Percentiles rank a stretch among this genome's conserved stretches.
Conservation (phyloP, 2,329 filamentous ascomycete species). For the Gnomoniopsis smithogilvyi region DNA sequence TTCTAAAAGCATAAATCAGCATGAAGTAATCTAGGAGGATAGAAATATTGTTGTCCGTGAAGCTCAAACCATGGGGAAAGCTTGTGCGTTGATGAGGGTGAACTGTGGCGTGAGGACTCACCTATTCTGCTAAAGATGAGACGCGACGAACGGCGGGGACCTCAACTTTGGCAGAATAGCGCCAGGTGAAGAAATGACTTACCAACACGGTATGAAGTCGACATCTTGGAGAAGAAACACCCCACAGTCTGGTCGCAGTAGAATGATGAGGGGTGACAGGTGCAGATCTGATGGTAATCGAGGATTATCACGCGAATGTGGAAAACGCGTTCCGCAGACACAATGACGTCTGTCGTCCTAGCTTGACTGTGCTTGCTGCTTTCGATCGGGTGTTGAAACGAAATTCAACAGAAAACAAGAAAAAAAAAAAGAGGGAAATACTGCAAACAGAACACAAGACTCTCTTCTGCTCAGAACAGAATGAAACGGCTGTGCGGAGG, state of each 20-base stretch:
- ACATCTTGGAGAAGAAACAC: slow-evolving; percentile 31
- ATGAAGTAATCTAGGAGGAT: background rate
- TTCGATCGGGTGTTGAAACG: background rate
- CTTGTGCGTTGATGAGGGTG: background rate
- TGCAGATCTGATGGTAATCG: background rate
- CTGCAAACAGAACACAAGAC: too few relatives aligned
- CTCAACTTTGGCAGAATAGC: background rate
- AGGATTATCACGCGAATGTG: background rate
- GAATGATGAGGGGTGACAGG: background rate
- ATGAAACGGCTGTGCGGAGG: background rate
- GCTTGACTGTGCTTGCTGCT: background rate
- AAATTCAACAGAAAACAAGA: background rate
- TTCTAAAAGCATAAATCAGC: slow-evolving; percentile 51
- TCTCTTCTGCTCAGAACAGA: background rate
- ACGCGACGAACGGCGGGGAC: background rate
- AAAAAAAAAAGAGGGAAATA: background rate
- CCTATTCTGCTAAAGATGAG: too few relatives aligned
- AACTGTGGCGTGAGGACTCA: too few relatives aligned
- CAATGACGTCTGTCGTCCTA: background rate
- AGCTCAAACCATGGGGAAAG: background rate
- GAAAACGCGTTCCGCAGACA: background rate
- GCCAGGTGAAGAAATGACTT: slow-evolving; percentile 22
- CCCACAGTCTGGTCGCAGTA: background rate
- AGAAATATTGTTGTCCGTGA: too few relatives aligned
- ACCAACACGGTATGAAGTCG: slow-evolving; percentile 44